These are phyloP conservation scores for Aureobasidium sp. DNA, from an alignment of 2,329 filamentous ascomycete genomes.

Conservation along the genomic window DNA sequence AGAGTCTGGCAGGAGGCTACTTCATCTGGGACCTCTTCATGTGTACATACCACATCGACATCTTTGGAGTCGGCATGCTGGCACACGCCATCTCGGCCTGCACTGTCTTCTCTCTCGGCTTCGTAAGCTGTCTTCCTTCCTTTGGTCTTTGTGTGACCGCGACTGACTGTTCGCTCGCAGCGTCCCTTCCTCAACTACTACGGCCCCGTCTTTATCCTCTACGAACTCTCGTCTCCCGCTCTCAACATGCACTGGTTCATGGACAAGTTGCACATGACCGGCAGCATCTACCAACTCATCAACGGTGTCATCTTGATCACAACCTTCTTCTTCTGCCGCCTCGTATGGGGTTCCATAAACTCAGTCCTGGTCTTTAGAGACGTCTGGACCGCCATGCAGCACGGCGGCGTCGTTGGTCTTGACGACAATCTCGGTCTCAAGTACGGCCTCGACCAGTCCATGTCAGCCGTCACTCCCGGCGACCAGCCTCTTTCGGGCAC, in stretches of 20 bases:
- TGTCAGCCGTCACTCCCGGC: constrained; percentile 8
- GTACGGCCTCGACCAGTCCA: constrained; percentile 3
- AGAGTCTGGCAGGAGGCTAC: constrained; percentile 71
- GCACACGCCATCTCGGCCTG: constrained; percentile 71
- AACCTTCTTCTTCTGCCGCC: constrained; percentile 69
- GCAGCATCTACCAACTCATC: constrained; percentile 64
- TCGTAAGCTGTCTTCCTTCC: constrained; percentile 50
- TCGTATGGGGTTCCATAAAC: constrained; percentile 69
- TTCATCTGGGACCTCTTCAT: constrained; percentile 77
- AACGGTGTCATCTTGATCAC: constrained; percentile 67
- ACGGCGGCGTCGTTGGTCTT: constrained; percentile 20
- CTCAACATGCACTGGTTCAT: constrained; percentile 90
- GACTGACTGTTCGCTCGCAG: constrained; percentile 40
- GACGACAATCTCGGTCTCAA: constrained; percentile 15
- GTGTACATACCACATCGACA: constrained; percentile 58
- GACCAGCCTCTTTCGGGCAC: neutral
- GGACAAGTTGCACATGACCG: constrained; percentile 77
- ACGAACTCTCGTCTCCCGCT: constrained; percentile 79
- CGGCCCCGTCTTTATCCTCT: constrained; percentile 72
- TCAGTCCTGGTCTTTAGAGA: constrained; percentile 62
- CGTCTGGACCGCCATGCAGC: constrained; percentile 47
- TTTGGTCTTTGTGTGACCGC: neutral
- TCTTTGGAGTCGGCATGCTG: constrained; percentile 71
- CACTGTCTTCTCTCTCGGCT: constrained; percentile 68
- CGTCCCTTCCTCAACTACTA: constrained; percentile 82